phyloP scores from a whole-genome alignment of 1,139 yeast genomes.

The Spathaspora sp. region DNA sequence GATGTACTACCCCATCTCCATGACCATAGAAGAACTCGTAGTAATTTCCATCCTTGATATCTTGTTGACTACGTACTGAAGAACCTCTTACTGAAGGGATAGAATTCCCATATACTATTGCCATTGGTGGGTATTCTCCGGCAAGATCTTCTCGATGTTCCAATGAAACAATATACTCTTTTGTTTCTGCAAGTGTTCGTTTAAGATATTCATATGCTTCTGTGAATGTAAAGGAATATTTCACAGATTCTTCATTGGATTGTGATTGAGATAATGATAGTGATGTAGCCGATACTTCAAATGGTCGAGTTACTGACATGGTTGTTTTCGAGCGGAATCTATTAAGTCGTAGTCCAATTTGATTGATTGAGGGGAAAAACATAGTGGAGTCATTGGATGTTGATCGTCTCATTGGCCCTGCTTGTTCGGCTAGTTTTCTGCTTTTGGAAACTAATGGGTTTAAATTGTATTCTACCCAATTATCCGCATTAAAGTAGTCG shows the following conservation, averaged over 20 bases:
- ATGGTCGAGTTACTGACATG: background rate
- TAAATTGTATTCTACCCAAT: conserved; percentile 75
- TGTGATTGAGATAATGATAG: conserved; percentile 2
- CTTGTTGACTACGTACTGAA: conserved; percentile 58
- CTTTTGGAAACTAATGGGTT: conserved; percentile 68
- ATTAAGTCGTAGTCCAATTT: conserved; percentile 9
- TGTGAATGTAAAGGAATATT: conserved; percentile 42
- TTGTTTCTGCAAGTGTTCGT: conserved; percentile 61
- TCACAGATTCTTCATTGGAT: conserved; percentile 8
- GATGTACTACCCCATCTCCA: conserved; percentile 92
- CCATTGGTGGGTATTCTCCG: conserved; percentile 74
- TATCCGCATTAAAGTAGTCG: conserved; percentile 76
- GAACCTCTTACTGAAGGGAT: conserved; percentile 87
- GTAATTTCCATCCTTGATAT: conserved; percentile 69
- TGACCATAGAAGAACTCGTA: conserved; percentile 80
- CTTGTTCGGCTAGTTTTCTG: conserved; percentile 20
- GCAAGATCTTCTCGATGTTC: conserved; percentile 48
- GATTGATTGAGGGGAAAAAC: conserved; percentile 23
- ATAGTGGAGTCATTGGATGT: conserved; percentile 7
- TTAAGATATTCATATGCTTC: conserved; percentile 65
- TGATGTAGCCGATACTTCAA: conserved; percentile 4
- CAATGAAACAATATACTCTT: conserved; percentile 56
- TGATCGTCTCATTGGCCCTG: background rate
- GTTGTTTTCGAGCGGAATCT: conserved; percentile 10
- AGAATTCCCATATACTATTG: conserved; percentile 72